phyloP scores from a whole-genome alignment of 2,329 filamentous ascomycete species.

The Monilinia polystroma region DNA sequence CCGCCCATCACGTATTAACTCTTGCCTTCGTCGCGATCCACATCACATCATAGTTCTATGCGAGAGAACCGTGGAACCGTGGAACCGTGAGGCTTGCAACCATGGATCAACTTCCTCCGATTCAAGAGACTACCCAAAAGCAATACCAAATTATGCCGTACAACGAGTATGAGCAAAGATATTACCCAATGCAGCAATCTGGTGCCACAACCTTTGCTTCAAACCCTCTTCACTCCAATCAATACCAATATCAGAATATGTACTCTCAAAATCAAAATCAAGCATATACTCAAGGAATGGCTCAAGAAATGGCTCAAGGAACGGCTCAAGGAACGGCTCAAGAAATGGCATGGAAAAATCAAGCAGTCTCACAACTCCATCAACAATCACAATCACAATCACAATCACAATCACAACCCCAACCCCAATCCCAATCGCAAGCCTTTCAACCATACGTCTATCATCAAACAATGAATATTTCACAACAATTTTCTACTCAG shows the following conservation, averaged over 20 bases:
- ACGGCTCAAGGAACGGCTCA: neutral
- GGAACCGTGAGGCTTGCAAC: neutral
- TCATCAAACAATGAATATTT: slow-evolving; percentile 2
- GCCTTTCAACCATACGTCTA: slow-evolving; percentile 3
- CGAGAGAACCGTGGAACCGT: neutral
- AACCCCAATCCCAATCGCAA: no score
- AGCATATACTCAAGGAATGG: neutral
- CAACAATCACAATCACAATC: slow-evolving; percentile 8
- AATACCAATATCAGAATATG: neutral
- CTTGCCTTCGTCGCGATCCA: neutral
- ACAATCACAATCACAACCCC: neutral
- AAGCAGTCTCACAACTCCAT: slow-evolving; percentile 2
- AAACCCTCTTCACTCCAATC: neutral
- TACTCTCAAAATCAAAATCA: neutral
- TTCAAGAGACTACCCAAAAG: slow-evolving; percentile 3
- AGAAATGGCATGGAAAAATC: neutral
- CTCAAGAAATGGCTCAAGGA: neutral
- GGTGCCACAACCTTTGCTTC: neutral
- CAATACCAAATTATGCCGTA: slow-evolving; percentile 7
- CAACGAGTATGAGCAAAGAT: slow-evolving; percentile 16
- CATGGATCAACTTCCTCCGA: slow-evolving; percentile 5
- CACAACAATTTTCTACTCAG: neutral
- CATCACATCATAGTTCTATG: neutral
- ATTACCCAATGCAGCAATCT: slow-evolving; percentile 6
- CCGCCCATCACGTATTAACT: no score